These are phyloP conservation scores for Fusarium pilosicola DNA, from an alignment of 2,329 filamentous ascomycete genomes.

Conservation along the genomic window DNA sequence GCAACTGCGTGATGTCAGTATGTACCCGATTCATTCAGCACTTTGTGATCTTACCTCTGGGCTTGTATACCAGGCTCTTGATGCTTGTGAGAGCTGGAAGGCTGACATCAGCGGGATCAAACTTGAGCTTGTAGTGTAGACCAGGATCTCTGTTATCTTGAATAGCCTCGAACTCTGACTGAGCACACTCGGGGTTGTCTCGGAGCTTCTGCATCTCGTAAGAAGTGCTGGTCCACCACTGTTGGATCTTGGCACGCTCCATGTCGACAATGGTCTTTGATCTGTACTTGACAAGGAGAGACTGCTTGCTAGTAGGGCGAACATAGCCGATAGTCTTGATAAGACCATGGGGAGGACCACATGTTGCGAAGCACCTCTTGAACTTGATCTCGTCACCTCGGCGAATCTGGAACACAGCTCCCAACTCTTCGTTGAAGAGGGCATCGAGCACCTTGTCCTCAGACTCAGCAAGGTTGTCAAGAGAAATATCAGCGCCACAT, in stretches of 20 bases:
- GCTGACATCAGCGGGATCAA: constrained; percentile 80
- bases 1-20: constrained; percentile 79
- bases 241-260: constrained; percentile 78
- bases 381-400: constrained; percentile 87
- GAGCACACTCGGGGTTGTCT: constrained; percentile 88
- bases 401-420: constrained; percentile 94
- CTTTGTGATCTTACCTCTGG: constrained; percentile 55
- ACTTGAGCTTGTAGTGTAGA: constrained; percentile 84
- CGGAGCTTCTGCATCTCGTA: constrained; percentile 90
- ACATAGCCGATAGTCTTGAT: constrained; percentile 87
- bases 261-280: constrained; percentile 75
- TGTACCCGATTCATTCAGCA: not conserved
- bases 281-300: constrained; percentile 78
- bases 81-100: constrained; percentile 66
- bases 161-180: constrained; percentile 82
- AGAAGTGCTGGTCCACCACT: constrained; percentile 89
- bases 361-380: constrained; percentile 89
- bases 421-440: constrained; percentile 96
- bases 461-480: constrained; percentile 76
- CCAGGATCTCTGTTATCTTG: constrained; percentile 81
- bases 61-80: constrained; percentile 63
- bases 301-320: constrained; percentile 74
- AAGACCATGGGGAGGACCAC: constrained; percentile 81
- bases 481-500: constrained; percentile 84
- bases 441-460: constrained; percentile 75